A percentile compares a stretch with the other conserved stretches of the same genome.
These are phyloP conservation scores for Endotrypanum monterogeii DNA, from an alignment of 208 protist species.

Conservation along the genomic window DNA sequence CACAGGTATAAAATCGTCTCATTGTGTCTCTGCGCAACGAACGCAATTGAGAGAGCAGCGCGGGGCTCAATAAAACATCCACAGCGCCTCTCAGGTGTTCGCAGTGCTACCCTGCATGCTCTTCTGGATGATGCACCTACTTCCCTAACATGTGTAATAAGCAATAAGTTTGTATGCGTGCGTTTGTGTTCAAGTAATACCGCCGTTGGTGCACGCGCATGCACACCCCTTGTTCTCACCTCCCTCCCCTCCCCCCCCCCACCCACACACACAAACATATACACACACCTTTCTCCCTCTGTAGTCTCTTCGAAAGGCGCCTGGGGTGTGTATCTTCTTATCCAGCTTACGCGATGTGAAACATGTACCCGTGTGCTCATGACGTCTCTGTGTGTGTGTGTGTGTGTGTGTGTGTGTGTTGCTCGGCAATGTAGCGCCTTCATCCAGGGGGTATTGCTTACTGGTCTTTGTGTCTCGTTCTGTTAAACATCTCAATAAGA, in stretches of 20 bases:
- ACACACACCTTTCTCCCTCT: no score
- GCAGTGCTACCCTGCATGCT: no score
- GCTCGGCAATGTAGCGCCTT: not conserved
- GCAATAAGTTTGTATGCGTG: no score
- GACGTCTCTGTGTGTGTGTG: not conserved
- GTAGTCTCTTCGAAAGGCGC: not conserved
- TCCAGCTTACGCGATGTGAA: not conserved
- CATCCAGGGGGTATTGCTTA: not conserved
- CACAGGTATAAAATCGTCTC: not conserved
- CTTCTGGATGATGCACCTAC: not conserved
- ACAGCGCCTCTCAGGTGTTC: no score
- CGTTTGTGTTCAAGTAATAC: not conserved
- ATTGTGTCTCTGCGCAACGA: not conserved
- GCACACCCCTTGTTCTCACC: not conserved
- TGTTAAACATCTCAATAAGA: not conserved
- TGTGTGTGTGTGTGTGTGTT: not conserved
- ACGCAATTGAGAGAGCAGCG: not conserved
- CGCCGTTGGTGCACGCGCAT: not conserved
- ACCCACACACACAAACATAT: not conserved
- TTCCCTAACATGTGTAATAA: no score
- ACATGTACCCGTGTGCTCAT: not conserved
- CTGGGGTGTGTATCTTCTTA: not conserved
- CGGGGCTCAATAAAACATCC: not conserved
- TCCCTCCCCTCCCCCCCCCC: not conserved
- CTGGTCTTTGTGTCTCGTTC: not conserved